Conservation (phyloP, 495 filamentous ascomycete genomes). For the Alectoria sarmentosa region DNA sequence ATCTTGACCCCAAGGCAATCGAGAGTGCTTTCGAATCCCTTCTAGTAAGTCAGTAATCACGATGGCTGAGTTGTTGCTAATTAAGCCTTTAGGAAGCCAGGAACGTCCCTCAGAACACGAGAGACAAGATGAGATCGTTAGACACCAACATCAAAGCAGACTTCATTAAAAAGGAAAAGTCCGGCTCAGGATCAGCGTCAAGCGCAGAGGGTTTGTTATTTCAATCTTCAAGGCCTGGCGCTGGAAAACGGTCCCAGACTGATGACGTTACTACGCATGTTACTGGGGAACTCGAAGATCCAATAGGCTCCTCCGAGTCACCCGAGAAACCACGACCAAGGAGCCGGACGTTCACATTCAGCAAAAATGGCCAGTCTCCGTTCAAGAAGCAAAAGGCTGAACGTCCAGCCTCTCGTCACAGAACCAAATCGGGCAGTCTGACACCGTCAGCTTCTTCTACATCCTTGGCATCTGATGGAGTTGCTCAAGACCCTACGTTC, state of each 20-base stretch:
- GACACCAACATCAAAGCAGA: constrained; percentile 88
- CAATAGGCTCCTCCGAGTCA: constrained; percentile 18
- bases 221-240: constrained; percentile 14
- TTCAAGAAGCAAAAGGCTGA: constrained; percentile 54
- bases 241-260: constrained; percentile 35
- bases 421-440: constrained; percentile 40
- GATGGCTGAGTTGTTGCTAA: constrained; percentile 29
- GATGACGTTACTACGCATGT: constrained; percentile 18
- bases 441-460: constrained; percentile 43
- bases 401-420: constrained; percentile 26
- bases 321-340: constrained; percentile 52
- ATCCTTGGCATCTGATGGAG: constrained; percentile 38
- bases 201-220: constrained; percentile 30
- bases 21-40: constrained; percentile 46
- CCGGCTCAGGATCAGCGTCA: constrained; percentile 47
- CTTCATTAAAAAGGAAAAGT: constrained; percentile 83
- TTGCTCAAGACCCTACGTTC: constrained; percentile 38
- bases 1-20: constrained; percentile 40
- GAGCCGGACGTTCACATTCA: constrained; percentile 70
- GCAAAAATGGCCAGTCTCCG: constrained; percentile 51
- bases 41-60: constrained; percentile 30
- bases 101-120: constrained; percentile 88
- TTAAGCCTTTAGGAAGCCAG: constrained; percentile 59
- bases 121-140: constrained; percentile 86
- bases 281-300: constrained; percentile 26